These are phyloP conservation scores for Diaporthe aspalathi DNA, from an alignment of 2,329 filamentous ascomycete species.

Conservation along the genomic window DNA sequence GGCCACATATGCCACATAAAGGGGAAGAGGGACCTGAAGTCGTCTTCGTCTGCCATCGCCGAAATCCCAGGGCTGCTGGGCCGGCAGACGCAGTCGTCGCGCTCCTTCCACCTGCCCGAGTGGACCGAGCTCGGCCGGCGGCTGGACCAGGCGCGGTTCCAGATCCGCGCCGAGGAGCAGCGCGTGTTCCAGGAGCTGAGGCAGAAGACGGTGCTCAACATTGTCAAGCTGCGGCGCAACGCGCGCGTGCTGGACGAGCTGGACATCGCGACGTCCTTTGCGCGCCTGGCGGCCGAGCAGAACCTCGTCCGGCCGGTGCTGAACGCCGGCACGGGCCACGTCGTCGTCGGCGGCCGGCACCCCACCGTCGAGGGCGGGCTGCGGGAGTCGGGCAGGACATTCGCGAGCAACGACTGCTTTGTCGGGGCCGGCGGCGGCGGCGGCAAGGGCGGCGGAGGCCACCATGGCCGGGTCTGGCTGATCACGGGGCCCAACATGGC, in stretches of 20 bases:
- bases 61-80: slow-evolving; percentile 28
- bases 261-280: slow-evolving; percentile 89
- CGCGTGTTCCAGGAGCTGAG: slow-evolving; percentile 81
- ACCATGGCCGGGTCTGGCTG: slow-evolving; percentile 71
- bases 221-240: slow-evolving; percentile 89
- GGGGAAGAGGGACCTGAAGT: slow-evolving; percentile 70
- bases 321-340: slow-evolving; percentile 73
- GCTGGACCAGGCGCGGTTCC: slow-evolving; percentile 81
- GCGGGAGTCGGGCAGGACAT: slow-evolving; percentile 80
- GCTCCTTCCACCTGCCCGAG: slow-evolving; percentile 83
- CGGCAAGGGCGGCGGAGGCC: slow-evolving; percentile 64
- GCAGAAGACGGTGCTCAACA: slow-evolving; percentile 79
- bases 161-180: slow-evolving; percentile 87
- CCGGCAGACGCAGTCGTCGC: slow-evolving; percentile 81
- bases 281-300: slow-evolving; percentile 80
- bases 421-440: slow-evolving; percentile 74
- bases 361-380: slow-evolving; percentile 91
- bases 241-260: slow-evolving; percentile 93
- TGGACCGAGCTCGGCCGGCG: slow-evolving; percentile 86
- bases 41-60: slow-evolving; percentile 62
- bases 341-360: slow-evolving; percentile 87
- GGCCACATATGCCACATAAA: slow-evolving; percentile 93
- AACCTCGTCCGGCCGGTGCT: slow-evolving; percentile 79
- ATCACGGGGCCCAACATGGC: slow-evolving; percentile 97
- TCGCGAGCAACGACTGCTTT: slow-evolving; percentile 87